Base-by-base conservation (phyloP, 768 basidiomycete genomes). In the Mycena venus region DNA sequence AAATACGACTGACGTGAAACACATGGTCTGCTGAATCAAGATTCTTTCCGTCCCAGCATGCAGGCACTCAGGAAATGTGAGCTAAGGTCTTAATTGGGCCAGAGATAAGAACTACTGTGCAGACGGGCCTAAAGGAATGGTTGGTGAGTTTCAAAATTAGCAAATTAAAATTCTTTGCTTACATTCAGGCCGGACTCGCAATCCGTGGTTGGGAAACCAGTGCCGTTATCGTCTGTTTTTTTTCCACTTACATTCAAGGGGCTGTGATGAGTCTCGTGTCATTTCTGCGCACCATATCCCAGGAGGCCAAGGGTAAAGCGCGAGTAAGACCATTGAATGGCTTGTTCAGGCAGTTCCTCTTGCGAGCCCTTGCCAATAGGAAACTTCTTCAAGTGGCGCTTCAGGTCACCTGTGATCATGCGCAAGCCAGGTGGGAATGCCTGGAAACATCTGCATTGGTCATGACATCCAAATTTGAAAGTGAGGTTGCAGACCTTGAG, bases 351-450 rank as follows among this genome's bases (percentile, higher is more conserved):
- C 32, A 88, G 76, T 64, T 86, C 85, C 1, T 64, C 84, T 67
- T 88, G 86, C 23, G 85, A 82, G 9, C 85, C 86, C 69, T 81
- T 47, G 2, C 78, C 79, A 19, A 87, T 78, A 4, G 95, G 79
- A 94, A 94, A 60, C 95, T 95, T 78, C 88, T 96, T 49, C 91
- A 91, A 5, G 92, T 91, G 82, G 89, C 92, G 68, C 88, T 4
- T 32, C 0, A 92, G 36, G 92, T 96, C 80, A 21, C 88, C 88
- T 44, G 82, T 84, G 56, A 89, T 73, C 86, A 87, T 87, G 68
- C 80, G 83, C 72, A 88, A 82, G 25, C 86, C 86, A 36, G 85
- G 78, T 5, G 87, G 87, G 75, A 88, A 88, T 1, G 87, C 85
- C 61, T 84, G 14, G 25, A 32, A 15, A 15, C 27, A 31, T 11